Conservation (phyloP, 352 stramenopile species). For the Phytophthora vignae region DNA sequence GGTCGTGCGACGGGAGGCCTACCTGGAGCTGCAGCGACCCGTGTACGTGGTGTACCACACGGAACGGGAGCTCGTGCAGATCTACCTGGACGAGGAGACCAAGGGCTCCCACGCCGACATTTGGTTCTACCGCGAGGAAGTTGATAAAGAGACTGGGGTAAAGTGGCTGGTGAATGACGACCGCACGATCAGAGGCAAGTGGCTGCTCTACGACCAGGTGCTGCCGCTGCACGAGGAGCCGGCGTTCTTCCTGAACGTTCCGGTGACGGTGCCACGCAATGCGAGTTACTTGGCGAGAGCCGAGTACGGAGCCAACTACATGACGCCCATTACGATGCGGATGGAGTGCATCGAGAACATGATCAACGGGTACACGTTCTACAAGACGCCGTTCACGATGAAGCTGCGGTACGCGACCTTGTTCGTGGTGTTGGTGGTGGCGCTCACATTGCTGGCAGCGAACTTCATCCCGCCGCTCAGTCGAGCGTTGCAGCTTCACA, state of each 20-base stretch:
- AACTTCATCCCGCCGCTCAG: slow-evolving; percentile 38
- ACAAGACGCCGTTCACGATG: slow-evolving; percentile 47
- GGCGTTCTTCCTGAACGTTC: slow-evolving; percentile 61
- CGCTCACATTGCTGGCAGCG: slow-evolving; percentile 37
- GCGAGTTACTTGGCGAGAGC: slow-evolving; percentile 64
- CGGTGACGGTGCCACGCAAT: slow-evolving; percentile 63
- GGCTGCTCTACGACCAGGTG: slow-evolving; percentile 71
- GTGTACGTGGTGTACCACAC: slow-evolving; percentile 62
- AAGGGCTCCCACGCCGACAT: slow-evolving; percentile 77
- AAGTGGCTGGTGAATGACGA: slow-evolving; percentile 78
- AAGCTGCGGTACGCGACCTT: slow-evolving; percentile 34
- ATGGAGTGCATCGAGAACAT: slow-evolving; percentile 88
- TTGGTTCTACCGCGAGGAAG: slow-evolving; percentile 76
- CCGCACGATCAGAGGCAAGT: slow-evolving; percentile 73
- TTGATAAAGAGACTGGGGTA: slow-evolving; percentile 35
- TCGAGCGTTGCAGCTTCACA: slow-evolving; percentile 28
- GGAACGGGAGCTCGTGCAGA: slow-evolving; percentile 72
- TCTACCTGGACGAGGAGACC: slow-evolving; percentile 61
- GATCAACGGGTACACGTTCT: slow-evolving; percentile 80
- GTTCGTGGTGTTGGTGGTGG: slow-evolving; percentile 36
- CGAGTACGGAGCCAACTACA: slow-evolving; percentile 75
- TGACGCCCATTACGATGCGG: slow-evolving; percentile 74
- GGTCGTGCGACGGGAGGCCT: slow-evolving; percentile 50
- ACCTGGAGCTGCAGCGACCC: slow-evolving; percentile 51
- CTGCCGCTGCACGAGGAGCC: slow-evolving; percentile 55